A percentile compares a stretch with the other conserved stretches of the same genome.
These are phyloP conservation scores for Emericellopsis cladophorae DNA, from an alignment of 2,329 filamentous ascomycete genomes.

Conservation along the genomic window DNA sequence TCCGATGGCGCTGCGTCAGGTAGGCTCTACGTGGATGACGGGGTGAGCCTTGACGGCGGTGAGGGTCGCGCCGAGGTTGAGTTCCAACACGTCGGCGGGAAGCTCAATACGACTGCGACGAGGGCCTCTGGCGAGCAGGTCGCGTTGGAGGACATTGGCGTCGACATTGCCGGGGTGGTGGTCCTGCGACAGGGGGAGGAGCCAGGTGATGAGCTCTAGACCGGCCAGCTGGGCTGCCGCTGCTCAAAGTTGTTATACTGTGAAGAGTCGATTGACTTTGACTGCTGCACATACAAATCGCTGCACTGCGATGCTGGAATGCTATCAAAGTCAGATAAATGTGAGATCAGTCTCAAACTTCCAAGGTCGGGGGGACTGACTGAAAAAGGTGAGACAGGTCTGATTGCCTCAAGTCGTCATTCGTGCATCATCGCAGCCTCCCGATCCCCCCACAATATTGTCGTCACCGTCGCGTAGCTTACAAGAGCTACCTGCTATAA, in stretches of 20 bases:
- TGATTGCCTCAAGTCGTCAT: too few relatives aligned
- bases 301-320: too few relatives aligned
- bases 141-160: constrained; percentile 33
- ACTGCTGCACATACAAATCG: too few relatives aligned
- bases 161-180: constrained; percentile 33
- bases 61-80: constrained; percentile 46
- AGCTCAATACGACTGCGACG: background rate
- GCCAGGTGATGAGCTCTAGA: background rate
- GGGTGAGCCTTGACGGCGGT: constrained; percentile 42
- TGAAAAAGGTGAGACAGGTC: too few relatives aligned
- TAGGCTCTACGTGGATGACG: constrained; percentile 66
- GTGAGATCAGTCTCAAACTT: too few relatives aligned
- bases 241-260: background rate
- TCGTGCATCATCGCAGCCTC: too few relatives aligned
- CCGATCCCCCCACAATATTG: too few relatives aligned
- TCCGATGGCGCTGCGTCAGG: constrained; percentile 50
- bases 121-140: constrained; percentile 26
- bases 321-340: too few relatives aligned
- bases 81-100: constrained; percentile 30
- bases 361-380: too few relatives aligned
- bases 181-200: constrained; percentile 21
- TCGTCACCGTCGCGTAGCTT: too few relatives aligned
- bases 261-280: too few relatives aligned
- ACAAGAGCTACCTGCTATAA: too few relatives aligned
- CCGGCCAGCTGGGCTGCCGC: background rate